phyloP scores from a whole-genome alignment of 495 filamentous ascomycete genomes.

The Neurospora sp. region DNA sequence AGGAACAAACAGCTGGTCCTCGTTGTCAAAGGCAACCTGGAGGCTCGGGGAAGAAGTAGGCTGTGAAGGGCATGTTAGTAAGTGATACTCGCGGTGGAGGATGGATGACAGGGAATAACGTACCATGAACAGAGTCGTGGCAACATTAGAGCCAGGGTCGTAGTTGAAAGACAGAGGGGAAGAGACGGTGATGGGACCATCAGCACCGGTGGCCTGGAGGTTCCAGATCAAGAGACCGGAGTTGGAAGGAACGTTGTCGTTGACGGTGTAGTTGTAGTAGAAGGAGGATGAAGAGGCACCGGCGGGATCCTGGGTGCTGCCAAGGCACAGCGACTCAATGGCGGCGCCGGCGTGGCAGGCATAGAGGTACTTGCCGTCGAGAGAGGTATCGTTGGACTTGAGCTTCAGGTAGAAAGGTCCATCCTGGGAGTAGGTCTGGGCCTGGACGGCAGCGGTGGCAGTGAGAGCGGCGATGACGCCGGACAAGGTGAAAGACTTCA shows the following conservation, averaged over 20 bases:
- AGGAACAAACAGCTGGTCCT: constrained; percentile 31
- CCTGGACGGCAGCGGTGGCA: constrained; percentile 21
- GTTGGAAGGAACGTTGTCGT: constrained; percentile 13
- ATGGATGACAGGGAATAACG: constrained; percentile 28
- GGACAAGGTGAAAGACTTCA: constrained; percentile 10
- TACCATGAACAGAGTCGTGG: constrained; percentile 23
- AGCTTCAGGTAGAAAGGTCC: constrained; percentile 34
- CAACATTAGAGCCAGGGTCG: constrained; percentile 41
- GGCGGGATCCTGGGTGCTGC: constrained; percentile 8
- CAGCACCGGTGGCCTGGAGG: constrained; percentile 16
- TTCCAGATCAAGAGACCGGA: constrained; percentile 34
- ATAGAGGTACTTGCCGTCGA: constrained; percentile 28
- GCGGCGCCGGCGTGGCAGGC: constrained; percentile 49
- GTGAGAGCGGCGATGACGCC: constrained; percentile 3
- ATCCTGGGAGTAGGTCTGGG: constrained; percentile 26
- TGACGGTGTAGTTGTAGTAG: constrained; percentile 33
- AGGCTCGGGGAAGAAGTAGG: constrained; percentile 1
- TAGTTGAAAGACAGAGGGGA: constrained; percentile 30
- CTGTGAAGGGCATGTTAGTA: constrained; percentile 27
- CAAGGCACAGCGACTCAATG: constrained; percentile 42
- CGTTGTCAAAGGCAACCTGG: constrained; percentile 35
- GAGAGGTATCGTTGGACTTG: constrained; percentile 17
- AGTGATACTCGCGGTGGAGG: constrained; percentile 35
- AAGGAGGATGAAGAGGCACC: constrained; percentile 5
- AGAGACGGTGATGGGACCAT: constrained; percentile 23